A percentile compares a stretch with the other conserved stretches of the same genome.
These are phyloP conservation scores for Sporothrix globosa DNA, from an alignment of 2,329 filamentous ascomycete genomes.

Conservation along the genomic window DNA sequence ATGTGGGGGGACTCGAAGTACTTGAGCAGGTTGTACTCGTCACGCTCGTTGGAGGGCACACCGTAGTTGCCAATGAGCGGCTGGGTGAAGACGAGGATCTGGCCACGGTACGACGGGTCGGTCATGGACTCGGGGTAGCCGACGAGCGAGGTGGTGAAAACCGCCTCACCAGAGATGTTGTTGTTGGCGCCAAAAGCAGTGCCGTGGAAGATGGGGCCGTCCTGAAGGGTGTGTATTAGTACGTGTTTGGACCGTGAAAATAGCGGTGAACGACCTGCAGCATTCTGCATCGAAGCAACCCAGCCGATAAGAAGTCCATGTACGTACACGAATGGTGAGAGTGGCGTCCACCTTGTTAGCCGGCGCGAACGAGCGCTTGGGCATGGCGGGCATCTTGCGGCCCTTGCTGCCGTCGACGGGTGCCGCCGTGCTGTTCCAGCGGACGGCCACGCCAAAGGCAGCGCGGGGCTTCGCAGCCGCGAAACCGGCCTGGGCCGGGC, in stretches of 20 bases:
- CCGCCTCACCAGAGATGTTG: conserved; percentile 96
- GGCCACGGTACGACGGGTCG: conserved; percentile 84
- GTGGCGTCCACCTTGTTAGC: conserved; percentile 76
- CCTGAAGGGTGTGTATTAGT: conserved; percentile 51
- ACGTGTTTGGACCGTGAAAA: not conserved
- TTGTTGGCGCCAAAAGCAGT: conserved; percentile 95
- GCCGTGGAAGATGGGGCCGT: conserved; percentile 94
- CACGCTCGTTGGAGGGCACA: conserved; percentile 82
- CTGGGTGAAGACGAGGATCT: conserved; percentile 98
- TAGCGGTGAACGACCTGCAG: not conserved
- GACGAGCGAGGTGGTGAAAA: conserved; percentile 97
- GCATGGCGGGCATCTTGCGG: conserved; percentile 65
- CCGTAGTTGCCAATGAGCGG: conserved; percentile 98
- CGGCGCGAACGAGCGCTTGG: conserved; percentile 64
- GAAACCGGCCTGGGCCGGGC: conserved; percentile 44
- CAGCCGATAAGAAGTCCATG: not conserved
- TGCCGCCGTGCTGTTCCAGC: conserved; percentile 41
- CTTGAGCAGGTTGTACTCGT: conserved; percentile 87
- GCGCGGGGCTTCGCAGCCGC: conserved; percentile 43
- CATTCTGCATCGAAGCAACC: not conserved
- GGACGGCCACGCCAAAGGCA: conserved; percentile 46
- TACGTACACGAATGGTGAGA: conserved; percentile 83
- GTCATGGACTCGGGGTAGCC: conserved; percentile 96
- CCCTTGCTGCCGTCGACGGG: conserved; percentile 71
- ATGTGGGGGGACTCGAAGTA: conserved; percentile 99